phyloP scores from a whole-genome alignment of 2,329 filamentous ascomycete genomes.

The Endothia cerciana region DNA sequence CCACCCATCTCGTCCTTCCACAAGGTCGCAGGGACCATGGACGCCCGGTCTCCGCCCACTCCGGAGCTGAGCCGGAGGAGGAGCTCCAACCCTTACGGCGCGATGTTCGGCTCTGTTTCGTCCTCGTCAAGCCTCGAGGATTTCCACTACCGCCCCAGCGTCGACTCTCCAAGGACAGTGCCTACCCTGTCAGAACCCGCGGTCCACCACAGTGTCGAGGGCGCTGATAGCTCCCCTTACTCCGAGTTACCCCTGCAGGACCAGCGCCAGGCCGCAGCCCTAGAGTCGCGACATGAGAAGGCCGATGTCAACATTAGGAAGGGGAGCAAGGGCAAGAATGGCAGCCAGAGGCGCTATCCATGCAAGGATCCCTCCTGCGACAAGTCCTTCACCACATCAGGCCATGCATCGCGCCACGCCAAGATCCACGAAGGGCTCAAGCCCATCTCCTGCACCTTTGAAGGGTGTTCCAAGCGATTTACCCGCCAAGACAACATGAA shows the following conservation, averaged over 20 bases:
- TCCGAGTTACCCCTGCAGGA: background rate
- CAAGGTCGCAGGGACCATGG: conserved; percentile 21
- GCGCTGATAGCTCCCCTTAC: conserved; percentile 1
- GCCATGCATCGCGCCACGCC: conserved; percentile 81
- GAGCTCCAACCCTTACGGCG: conserved; percentile 21
- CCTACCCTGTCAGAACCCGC: background rate
- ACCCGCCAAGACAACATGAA: conserved; percentile 87
- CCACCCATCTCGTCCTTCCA: conserved; percentile 26
- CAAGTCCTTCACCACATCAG: conserved; percentile 83
- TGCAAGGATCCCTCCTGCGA: conserved; percentile 73
- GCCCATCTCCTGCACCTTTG: conserved; percentile 68
- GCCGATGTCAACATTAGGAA: conserved; percentile 30
- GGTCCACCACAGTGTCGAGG: conserved; percentile 17
- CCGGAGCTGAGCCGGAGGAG: conserved; percentile 11
- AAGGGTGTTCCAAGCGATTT: conserved; percentile 69
- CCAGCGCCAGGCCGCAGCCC: background rate
- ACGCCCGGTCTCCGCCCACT: background rate
- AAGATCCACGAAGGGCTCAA: conserved; percentile 86
- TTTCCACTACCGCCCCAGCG: conserved; percentile 16
- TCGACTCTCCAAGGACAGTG: conserved; percentile 8
- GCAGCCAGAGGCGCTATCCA: conserved; percentile 68
- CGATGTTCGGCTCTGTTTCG: conserved; percentile 9
- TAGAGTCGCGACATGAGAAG: conserved; percentile 44
- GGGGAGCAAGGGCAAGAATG: conserved; percentile 20
- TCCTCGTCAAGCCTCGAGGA: conserved; percentile 22